Evolutionary conservation across 306 rosid genomes (phyloP), one percentile per base, ranked within the genome.

Genomic region (Lotus japonicus): DNA sequence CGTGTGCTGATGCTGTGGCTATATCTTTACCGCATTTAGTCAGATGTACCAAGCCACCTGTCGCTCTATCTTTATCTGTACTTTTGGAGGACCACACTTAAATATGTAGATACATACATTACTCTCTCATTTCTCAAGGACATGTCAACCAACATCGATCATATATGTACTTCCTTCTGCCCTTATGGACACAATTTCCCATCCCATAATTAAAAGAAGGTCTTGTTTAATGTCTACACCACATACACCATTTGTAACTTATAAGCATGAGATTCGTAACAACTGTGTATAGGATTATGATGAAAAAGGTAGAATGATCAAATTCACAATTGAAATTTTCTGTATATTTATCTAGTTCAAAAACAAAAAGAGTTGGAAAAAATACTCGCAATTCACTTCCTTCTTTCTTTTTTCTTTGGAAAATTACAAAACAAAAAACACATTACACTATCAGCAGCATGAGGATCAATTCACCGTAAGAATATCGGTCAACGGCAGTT

Each of bases 401-500:
- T 15, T 11, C 49, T 35, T 41, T 7, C 5, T 16, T 13, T 66
- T 65, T 7, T 15, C 45, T 23, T 0, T 1, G 1, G 28, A 48
- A 69, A 62, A 70, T 65, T 75, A 70, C 75, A 80, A 52, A 76
- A 57, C 3, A 49, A 54, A 64, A 38, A 7, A 39, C 46, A 62
- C 68, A 51, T 39, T 38, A 61, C 70, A 39, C 33, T 58, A 39
- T 36, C 7, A 31, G 7, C 36, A 55, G 8, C 13, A 26, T 2
- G 6, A 45, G 33, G 5, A 68, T 74, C 62, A 63, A 42, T 79
- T 23, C 38, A 36, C 43, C 36, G 73, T 79, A 13, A 79, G 55
- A 39, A 56, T 9, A 12, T 79, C 70, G 43, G 72, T 77, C 59
- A 82, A 60, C 23, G 84, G 78, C 58, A 5, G 36, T 31, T 66